These are phyloP conservation scores for Colletotrichum melonis DNA, from an alignment of 2,329 filamentous ascomycete species.

Conservation along the genomic window DNA sequence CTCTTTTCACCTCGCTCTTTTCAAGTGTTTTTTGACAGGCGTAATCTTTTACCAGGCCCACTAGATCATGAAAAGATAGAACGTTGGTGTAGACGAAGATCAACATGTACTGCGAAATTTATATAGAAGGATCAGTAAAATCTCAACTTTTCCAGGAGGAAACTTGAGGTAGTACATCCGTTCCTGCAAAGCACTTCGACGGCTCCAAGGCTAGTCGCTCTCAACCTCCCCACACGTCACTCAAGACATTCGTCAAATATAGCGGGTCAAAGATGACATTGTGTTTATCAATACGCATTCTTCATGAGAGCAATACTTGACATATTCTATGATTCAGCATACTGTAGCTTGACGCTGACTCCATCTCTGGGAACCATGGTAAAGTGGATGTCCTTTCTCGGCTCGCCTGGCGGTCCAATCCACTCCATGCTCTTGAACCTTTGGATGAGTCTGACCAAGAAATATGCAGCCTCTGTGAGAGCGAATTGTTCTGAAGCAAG, in stretches of 20 bases:
- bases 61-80: too few species aligned
- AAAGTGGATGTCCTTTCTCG: slow-evolving; percentile 25
- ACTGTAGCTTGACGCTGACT: neutral
- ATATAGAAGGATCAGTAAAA: too few species aligned
- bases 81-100: too few species aligned
- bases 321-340: neutral
- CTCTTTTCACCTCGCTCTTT: too few species aligned
- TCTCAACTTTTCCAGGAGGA: too few species aligned
- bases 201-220: too few species aligned
- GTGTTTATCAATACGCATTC: neutral
- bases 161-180: too few species aligned
- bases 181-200: too few species aligned
- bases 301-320: neutral
- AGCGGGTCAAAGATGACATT: neutral
- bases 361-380: slow-evolving; percentile 27
- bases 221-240: neutral
- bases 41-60: too few species aligned
- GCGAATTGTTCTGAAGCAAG: slow-evolving; percentile 42
- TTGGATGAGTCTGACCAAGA: slow-evolving; percentile 46
- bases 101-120: too few species aligned
- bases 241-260: neutral
- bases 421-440: slow-evolving; percentile 39
- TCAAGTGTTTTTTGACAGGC: too few species aligned
- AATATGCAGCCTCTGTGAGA: slow-evolving; percentile 46
- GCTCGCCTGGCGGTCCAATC: slow-evolving; percentile 22